Base-by-base conservation (phyloP, 2,329 filamentous ascomycete genomes). In the Emmonsia crescens region DNA sequence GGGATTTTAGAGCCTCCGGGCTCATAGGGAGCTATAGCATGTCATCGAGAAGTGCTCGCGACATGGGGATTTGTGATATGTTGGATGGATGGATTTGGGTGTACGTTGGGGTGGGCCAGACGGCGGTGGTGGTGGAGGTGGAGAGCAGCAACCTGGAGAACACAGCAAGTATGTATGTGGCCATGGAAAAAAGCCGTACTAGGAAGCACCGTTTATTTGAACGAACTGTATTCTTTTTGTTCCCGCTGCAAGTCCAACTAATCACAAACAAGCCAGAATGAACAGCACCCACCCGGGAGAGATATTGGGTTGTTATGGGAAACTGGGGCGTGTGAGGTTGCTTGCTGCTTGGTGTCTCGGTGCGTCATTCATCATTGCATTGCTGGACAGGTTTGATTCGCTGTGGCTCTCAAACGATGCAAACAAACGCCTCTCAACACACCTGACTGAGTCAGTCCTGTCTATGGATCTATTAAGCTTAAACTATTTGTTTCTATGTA, bases 111-210 rank as follows among this genome's bases (percentile, higher is more conserved):
- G 19, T 10, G 3, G 52, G 52, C n/a, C 10, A 21, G 33, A 55
- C 12, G 14, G 19, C 21, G 29, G 51, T 54, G 16, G 49, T 36
- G 52, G n/a, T 55, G 52, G 10, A 2, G 42, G 5, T 1, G 3
- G 33, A 36, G n/a, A 29, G n/a, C n/a, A 10, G 48, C 21, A 40
- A 16, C 52, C 52, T 55, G 89, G 75, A 0, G 96, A 90, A 33
- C 92, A 92, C 55, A 91, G 85, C 0, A 92, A 87, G 3, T 96
- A 80, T 0, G 3, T 96, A 80, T 0, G 96, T 81, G 0, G 90
- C 89, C 81, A 0, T 92, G 91, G 71, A 88, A 94, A 27, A 29
- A 19, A 9, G 14, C 21, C 48, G 29, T 33, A 10, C 52, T 55
- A 40, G 33, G 27, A 24, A 52, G 14, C 14, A 19, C 49, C 12